These are phyloP conservation scores for Scleromitrula shiraiana DNA, from an alignment of 2,329 filamentous ascomycete genomes.

Conservation along the genomic window DNA sequence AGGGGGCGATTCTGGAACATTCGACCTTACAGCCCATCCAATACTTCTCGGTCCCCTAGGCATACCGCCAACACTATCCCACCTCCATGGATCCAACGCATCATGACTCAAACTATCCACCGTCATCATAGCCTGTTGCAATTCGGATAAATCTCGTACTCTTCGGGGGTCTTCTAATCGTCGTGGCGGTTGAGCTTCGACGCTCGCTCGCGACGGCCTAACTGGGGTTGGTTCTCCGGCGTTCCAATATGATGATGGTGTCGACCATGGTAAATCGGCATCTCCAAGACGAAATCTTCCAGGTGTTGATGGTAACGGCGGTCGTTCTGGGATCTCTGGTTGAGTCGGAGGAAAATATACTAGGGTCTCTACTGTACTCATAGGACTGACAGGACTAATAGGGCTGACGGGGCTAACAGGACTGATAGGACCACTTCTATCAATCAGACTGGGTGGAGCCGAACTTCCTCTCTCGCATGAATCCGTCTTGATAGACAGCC, in stretches of 20 bases:
- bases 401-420: slow-evolving; percentile 16
- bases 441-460: slow-evolving; percentile 22
- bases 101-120: slow-evolving; percentile 25
- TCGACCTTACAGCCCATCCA: slow-evolving; percentile 26
- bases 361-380: slow-evolving; percentile 11
- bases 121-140: slow-evolving; percentile 30
- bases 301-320: slow-evolving; percentile 25
- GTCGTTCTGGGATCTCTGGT: slow-evolving; percentile 6
- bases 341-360: slow-evolving; percentile 9
- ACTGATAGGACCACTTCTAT: slow-evolving; percentile 14
- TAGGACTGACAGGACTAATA: slow-evolving; percentile 14
- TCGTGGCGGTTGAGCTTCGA: background rate
- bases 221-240: slow-evolving; percentile 6
- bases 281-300: slow-evolving; percentile 28
- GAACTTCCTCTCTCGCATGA: slow-evolving; percentile 20
- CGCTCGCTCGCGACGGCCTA: background rate
- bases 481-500: slow-evolving; percentile 8
- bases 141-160: slow-evolving; percentile 22
- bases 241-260: slow-evolving; percentile 23
- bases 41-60: slow-evolving; percentile 24
- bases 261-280: slow-evolving; percentile 27
- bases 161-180: slow-evolving; percentile 25
- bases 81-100: slow-evolving; percentile 23
- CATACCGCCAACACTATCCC: slow-evolving; percentile 21
- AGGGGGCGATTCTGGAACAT: slow-evolving; percentile 11